Evolutionary conservation across 768 basidiomycete genomes (phyloP).

Genomic region (Lenzites betulinus): DNA sequence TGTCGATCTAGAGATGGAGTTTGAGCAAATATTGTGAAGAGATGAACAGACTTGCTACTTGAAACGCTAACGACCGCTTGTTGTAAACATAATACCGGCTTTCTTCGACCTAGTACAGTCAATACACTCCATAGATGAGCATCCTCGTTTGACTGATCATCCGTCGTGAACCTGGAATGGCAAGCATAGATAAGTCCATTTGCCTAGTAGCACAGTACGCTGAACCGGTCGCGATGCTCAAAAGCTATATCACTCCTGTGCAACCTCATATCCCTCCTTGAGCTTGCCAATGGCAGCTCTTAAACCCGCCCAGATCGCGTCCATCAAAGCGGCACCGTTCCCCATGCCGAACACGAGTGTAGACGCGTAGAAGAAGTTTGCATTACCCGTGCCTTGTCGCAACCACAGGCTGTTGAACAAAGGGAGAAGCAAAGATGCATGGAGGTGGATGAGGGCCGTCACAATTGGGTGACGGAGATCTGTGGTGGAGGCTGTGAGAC

Average conservation of each 20-base stretch:
- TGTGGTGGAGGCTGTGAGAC: conserved; percentile 32
- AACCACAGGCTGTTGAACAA: conserved; percentile 94
- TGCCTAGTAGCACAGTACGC: too few species aligned
- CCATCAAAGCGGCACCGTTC: conserved; percentile 81
- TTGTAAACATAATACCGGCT: too few species aligned
- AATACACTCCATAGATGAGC: too few species aligned
- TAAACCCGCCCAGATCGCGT: conserved; percentile 83
- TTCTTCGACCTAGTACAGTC: too few species aligned
- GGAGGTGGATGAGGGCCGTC: conserved; percentile 78
- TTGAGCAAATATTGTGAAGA: not conserved
- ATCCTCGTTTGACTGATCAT: too few species aligned
- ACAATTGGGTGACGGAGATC: conserved; percentile 87
- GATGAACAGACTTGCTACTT: too few species aligned
- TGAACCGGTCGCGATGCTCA: too few species aligned
- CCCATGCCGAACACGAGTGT: conserved; percentile 92
- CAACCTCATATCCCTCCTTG: conserved; percentile 54
- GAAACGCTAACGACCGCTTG: too few species aligned
- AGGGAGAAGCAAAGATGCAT: conserved; percentile 84
- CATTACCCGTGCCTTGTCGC: conserved; percentile 88
- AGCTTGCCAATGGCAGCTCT: conserved; percentile 65
- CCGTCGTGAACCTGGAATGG: too few species aligned
- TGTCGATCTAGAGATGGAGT: not conserved
- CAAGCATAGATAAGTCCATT: too few species aligned
- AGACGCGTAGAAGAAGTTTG: conserved; percentile 97
- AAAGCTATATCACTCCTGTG: conserved; percentile 56